Conservation (phyloP, 208 protist species). For the Crithidia bombi region DNA sequence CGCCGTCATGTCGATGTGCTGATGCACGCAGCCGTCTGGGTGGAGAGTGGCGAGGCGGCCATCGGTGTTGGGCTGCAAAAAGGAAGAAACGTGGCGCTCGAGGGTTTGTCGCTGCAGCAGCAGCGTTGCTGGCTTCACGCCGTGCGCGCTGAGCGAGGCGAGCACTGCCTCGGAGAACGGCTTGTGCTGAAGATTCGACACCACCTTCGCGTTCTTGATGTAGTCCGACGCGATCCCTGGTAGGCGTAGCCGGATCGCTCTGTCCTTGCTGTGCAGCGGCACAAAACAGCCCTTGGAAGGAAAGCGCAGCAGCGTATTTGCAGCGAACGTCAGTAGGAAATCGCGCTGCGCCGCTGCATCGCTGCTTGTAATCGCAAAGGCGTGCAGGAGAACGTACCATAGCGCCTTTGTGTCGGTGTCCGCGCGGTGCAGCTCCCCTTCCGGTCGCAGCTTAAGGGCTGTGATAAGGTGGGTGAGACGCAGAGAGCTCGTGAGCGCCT, state of each 20-base stretch:
- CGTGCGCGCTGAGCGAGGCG: conserved; percentile 47
- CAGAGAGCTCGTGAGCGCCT: conserved; percentile 67
- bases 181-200: conserved; percentile 46
- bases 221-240: conserved; percentile 61
- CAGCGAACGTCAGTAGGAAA: conserved; percentile 51
- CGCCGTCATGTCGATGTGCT: conserved; percentile 85
- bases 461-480: conserved; percentile 70
- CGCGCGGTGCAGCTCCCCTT: conserved; percentile 82
- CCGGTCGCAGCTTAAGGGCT: conserved; percentile 58
- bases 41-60: conserved; percentile 66
- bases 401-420: conserved; percentile 84
- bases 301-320: conserved; percentile 57
- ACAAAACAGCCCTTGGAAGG: conserved; percentile 76
- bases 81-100: conserved; percentile 57
- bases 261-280: conserved; percentile 44
- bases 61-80: conserved; percentile 49
- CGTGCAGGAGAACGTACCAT: conserved; percentile 84
- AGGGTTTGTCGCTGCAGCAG: conserved; percentile 70
- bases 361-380: conserved; percentile 44
- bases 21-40: conserved; percentile 60
- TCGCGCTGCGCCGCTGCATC: conserved; percentile 50
- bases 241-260: conserved; percentile 48
- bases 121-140: conserved; percentile 55
- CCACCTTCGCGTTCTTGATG: conserved; percentile 40
- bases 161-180: conserved; percentile 56